Evolutionary conservation across 202 grass and related monocot species (phyloP), one percentile per base, ranked within the genome.

Genomic region (Eragrostis tef): DNA sequence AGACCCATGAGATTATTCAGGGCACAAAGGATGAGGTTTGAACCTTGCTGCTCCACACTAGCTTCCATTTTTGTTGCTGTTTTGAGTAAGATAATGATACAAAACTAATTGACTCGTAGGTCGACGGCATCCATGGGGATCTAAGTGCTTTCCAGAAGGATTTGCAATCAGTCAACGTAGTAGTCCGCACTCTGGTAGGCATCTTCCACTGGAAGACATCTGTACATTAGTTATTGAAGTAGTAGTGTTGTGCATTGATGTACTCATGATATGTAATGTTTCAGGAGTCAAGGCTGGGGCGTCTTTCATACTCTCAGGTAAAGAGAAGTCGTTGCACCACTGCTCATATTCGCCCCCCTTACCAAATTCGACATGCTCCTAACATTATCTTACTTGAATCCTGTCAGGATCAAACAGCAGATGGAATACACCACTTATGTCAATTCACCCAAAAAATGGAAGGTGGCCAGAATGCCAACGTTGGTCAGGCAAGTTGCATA

Each of bases 21-120:
- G 86, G 86, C 26, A 97, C 94, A 66, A 88, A 71, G 83, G 74
- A 87, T 58, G 88, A 97, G 92, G 94, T 94, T 79, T 64, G 73
- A 70, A 81, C 27, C 49, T 20, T 67, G 45, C 27, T 79, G 34
- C 21, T 0, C 1, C 56, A 21, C 34, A 46, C 1, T 5, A 14
- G 72, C 14, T 39, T 59, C 6, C 1, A 1, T 39, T 75, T 67
- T 49, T 77, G 27, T 60, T 52, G 15, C 12, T 20, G 74, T 65
- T 76, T 44, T 2, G 10, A 31, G 25, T 22, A 12, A 34, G 59
- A 57, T 43, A 39, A 11, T 64, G 0, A 58, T 42, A 42, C 6
- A 9, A 12, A 77, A 49, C 69, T n/a, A n/a, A n/a, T n/a, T 41
- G 8, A 72, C 48, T 57, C 66, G 16, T 76, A 97, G 94, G 94